These are phyloP conservation scores for Marasmius fiardii DNA, from an alignment of 1,284 basidiomycete genomes.

Conservation along the genomic window DNA sequence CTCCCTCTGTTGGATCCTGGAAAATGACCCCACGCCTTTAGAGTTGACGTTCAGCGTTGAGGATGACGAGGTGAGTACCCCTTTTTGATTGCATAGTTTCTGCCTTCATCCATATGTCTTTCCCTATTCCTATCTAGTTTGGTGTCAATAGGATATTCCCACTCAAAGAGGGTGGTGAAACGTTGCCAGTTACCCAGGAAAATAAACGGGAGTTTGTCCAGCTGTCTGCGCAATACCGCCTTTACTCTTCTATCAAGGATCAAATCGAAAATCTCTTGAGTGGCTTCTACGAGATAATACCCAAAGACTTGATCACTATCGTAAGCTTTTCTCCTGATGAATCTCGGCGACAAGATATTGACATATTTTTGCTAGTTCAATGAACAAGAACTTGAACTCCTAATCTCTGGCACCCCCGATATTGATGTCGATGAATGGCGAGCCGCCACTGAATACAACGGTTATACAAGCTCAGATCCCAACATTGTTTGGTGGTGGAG, in stretches of 20 bases:
- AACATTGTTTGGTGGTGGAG: conserved; percentile 99
- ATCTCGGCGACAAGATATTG: conserved; percentile 19
- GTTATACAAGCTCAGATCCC: conserved; percentile 84
- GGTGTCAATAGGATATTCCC: conserved; percentile 85
- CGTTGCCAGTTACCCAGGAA: conserved; percentile 86
- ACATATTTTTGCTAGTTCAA: conserved; percentile 69
- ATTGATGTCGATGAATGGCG: conserved; percentile 99
- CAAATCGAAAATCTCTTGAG: conserved; percentile 90
- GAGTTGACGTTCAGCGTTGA: conserved; percentile 91
- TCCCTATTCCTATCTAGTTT: conserved; percentile 51
- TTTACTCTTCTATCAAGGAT: conserved; percentile 95
- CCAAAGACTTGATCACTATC: conserved; percentile 79
- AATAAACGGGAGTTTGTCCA: conserved; percentile 98
- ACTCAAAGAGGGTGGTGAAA: conserved; percentile 81
- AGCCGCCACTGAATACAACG: conserved; percentile 90
- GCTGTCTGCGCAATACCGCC: conserved; percentile 84
- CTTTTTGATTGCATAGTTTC: conserved; percentile 2
- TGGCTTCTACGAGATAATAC: conserved; percentile 96
- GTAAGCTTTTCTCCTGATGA: conserved; percentile 39
- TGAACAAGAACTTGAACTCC: conserved; percentile 96
- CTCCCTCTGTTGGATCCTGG: conserved; percentile 87
- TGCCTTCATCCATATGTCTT: neutral
- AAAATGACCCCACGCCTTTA: conserved; percentile 83
- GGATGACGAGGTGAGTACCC: conserved; percentile 75
- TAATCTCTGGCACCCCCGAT: conserved; percentile 97